Conservation (phyloP, 2,329 filamentous ascomycete genomes). For the Colletotrichum karsti region DNA sequence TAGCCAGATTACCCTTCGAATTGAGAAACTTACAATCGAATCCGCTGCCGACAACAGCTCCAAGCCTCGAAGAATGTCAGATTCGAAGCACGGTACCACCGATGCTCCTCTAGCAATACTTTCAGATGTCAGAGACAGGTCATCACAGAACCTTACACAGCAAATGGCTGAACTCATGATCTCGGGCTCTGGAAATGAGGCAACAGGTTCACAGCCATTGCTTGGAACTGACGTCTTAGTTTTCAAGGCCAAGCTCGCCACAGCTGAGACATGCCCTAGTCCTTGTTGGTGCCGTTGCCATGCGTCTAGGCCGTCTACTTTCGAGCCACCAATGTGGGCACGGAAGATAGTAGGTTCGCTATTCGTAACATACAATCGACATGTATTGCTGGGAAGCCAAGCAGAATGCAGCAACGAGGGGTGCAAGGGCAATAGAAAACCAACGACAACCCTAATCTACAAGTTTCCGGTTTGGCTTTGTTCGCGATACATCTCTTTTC, state of each 20-base stretch:
- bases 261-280: neutral
- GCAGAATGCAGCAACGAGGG: neutral
- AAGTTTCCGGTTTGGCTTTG: neutral
- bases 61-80: too few relatives aligned
- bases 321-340: neutral
- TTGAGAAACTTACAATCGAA: too few relatives aligned
- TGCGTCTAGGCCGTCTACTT: neutral
- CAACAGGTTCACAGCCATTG: too few relatives aligned
- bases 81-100: too few relatives aligned
- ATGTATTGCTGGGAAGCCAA: accelerated
- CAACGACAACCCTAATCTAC: neutral
- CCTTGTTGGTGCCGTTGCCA: constrained; percentile 10
- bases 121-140: too few relatives aligned
- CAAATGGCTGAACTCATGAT: too few relatives aligned
- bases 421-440: neutral
- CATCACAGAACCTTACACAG: too few relatives aligned
- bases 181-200: too few relatives aligned
- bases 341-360: neutral
- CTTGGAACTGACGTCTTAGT: neutral
- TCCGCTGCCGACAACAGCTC: too few relatives aligned
- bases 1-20: too few relatives aligned
- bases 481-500: neutral
- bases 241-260: neutral
- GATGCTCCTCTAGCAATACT: too few relatives aligned
- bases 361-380: neutral